phyloP scores from a whole-genome alignment of 345 rosid species.

The Triadica sebifera region DNA sequence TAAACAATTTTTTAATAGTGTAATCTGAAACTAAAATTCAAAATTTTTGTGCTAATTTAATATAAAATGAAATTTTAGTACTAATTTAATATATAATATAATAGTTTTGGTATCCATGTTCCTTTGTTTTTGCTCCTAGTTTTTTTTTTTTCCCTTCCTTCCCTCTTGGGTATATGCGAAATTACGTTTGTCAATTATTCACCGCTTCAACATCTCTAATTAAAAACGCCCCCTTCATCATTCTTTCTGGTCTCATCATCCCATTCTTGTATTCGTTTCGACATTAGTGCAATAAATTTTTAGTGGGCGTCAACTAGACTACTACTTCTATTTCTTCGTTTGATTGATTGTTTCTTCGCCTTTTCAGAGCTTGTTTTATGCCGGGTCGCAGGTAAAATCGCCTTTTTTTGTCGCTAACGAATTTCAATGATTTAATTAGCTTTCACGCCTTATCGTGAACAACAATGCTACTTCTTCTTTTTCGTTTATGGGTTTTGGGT shows the following conservation, averaged over 20 bases:
- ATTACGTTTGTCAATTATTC: conserved; percentile 3
- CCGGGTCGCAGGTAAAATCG: conserved; percentile 20
- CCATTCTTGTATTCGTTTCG: background rate
- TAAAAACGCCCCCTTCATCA: background rate
- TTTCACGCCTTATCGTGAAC: background rate
- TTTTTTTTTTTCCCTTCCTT: background rate
- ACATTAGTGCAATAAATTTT: background rate
- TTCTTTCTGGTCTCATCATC: background rate
- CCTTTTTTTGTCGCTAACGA: background rate
- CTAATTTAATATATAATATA: too few species aligned
- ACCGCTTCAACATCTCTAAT: background rate
- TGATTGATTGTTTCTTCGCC: conserved; percentile 2
- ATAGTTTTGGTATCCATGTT: too few species aligned
- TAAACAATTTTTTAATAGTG: too few species aligned
- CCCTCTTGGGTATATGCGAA: background rate
- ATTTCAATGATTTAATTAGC: background rate
- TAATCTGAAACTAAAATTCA: too few species aligned
- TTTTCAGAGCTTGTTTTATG: background rate
- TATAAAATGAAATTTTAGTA: too few species aligned
- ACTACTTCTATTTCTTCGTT: background rate
- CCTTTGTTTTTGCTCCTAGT: too few species aligned
- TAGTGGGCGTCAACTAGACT: background rate
- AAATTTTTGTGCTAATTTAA: too few species aligned
- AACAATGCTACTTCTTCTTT: background rate
- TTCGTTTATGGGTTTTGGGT: background rate